Evolutionary conservation across 208 protist species (phyloP).

Genomic region (Trypanosoma vivax): DNA sequence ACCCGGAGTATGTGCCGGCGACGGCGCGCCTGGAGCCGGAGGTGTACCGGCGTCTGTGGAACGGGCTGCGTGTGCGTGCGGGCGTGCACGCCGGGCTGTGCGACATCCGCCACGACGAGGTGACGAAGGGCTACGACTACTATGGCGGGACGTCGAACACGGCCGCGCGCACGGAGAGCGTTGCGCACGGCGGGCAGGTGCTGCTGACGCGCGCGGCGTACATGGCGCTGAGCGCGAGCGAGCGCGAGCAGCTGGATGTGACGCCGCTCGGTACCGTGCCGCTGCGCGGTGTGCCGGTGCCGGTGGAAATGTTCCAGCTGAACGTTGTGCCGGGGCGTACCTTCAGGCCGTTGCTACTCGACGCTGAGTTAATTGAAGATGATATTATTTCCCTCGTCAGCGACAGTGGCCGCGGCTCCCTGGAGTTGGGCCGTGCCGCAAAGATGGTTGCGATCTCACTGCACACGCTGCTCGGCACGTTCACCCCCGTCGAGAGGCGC

Average conservation of each 20-base stretch:
- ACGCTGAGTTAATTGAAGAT: too few relatives aligned
- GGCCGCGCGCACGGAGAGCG: not conserved
- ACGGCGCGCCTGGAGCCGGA: conserved; percentile 20
- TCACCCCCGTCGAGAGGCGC: too few relatives aligned
- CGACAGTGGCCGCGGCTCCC: too few relatives aligned
- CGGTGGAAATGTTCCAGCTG: conserved; percentile 47
- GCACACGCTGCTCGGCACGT: too few relatives aligned
- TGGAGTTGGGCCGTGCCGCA: too few relatives aligned
- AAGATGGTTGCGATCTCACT: too few relatives aligned
- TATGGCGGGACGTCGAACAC: not conserved
- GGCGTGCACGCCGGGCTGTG: conserved; percentile 50
- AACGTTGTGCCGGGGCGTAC: conserved; percentile 27
- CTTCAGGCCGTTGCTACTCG: conserved; percentile 33
- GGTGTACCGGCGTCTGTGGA: conserved; percentile 30
- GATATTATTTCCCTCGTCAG: too few relatives aligned
- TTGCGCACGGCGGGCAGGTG: conserved; percentile 5
- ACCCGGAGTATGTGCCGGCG: conserved; percentile 14
- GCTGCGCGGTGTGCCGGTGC: conserved; percentile 37
- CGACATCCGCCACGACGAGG: conserved; percentile 45
- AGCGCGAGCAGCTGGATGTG: conserved; percentile 13
- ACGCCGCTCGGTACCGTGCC: conserved; percentile 20
- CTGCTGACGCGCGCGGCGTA: conserved; percentile 2
- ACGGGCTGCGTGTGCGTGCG: conserved; percentile 41
- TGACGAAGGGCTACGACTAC: conserved; percentile 18
- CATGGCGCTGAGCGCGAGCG: conserved; percentile 32